These are phyloP conservation scores for Candida methanosorbosa DNA, from an alignment of 805 yeast genomes.

Conservation along the genomic window DNA sequence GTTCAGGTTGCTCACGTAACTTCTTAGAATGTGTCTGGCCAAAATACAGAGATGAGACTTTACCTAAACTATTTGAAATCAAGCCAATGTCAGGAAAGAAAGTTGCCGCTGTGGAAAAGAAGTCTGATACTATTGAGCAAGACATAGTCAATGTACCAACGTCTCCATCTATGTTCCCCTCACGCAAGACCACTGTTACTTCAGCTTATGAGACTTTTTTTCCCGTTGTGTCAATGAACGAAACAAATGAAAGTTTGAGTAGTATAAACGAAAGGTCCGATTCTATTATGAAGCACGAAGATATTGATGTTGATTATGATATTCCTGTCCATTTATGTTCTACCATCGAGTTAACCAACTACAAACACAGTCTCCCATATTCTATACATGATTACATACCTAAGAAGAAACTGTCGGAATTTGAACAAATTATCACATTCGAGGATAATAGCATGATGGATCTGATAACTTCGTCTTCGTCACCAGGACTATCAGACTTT, in stretches of 20 bases:
- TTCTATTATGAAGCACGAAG: not conserved
- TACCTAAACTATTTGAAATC: constrained; percentile 19
- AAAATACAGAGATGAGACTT: constrained; percentile 9
- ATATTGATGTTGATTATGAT: constrained; percentile 10
- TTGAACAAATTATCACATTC: constrained; percentile 3
- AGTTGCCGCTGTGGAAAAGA: not conserved
- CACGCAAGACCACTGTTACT: not conserved
- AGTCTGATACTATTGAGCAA: not conserved
- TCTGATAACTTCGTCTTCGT: not conserved
- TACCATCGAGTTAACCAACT: constrained; percentile 15
- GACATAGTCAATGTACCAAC: too few relatives aligned
- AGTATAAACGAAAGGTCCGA: not conserved
- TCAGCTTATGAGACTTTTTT: not conserved
- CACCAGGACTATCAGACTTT: not conserved
- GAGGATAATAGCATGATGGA: not conserved
- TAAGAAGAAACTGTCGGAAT: not conserved
- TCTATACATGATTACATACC: not conserved
- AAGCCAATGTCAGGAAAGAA: constrained; percentile 4
- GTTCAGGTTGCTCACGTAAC: constrained; percentile 27
- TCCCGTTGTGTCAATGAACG: not conserved
- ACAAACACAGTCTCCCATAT: constrained; percentile 11
- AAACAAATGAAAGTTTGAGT: not conserved
- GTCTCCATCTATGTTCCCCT: too few relatives aligned
- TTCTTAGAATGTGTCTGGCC: constrained; percentile 27
- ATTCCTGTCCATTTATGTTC: constrained; percentile 20